A percentile compares a stretch with the other conserved stretches of the same genome.
Evolutionary conservation across 73 alveolate species (phyloP).

Genomic region (Paramecium sonneborni): DNA sequence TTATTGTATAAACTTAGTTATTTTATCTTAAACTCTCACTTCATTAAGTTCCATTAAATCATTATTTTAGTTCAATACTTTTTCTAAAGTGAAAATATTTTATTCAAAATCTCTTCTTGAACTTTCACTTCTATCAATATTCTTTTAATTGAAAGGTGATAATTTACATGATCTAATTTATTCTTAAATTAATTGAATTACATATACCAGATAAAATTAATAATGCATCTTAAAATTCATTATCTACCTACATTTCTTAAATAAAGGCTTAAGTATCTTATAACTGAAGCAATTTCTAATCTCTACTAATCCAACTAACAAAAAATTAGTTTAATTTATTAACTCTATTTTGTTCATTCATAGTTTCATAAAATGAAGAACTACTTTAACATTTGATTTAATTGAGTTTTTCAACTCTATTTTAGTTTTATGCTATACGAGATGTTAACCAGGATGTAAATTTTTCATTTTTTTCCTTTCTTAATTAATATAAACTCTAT

Average conservation of each 20-base stretch:
- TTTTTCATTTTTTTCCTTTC: slow-evolving; percentile 22
- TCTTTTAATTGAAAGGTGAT: background rate
- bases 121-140: background rate
- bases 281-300: background rate
- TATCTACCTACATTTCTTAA: background rate
- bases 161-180: slow-evolving; percentile 5
- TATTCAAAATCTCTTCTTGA: background rate
- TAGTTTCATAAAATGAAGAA: background rate
- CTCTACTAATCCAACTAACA: slow-evolving; percentile 7
- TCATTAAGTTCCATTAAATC: background rate
- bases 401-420: background rate
- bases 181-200: background rate
- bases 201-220: background rate
- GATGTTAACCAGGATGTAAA: slow-evolving; percentile 11
- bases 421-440: background rate
- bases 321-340: background rate
- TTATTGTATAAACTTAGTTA: background rate
- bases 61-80: background rate
- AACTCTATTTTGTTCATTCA: background rate
- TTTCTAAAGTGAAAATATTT: background rate
- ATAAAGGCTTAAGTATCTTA: background rate
- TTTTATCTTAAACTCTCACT: background rate
- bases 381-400: background rate
- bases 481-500: background rate
- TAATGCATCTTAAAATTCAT: background rate